Base-by-base conservation (phyloP, 148 eudicot genomes). In the Agrostemma githago region DNA sequence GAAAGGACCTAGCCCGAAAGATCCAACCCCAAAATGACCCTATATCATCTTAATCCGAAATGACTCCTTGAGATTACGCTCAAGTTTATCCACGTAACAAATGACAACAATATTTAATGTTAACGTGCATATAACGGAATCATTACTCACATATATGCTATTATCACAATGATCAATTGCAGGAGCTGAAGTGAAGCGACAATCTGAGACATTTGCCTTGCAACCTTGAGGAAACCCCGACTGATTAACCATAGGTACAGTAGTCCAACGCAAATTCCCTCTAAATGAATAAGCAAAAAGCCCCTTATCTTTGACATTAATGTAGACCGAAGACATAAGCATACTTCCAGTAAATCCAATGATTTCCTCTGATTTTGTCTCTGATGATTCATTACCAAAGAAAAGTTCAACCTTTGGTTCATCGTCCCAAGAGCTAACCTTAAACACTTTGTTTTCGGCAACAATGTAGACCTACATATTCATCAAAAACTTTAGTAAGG, bases 101-200 rank as follows among this genome's bases (percentile, higher is more conserved):
- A 48, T 8, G 54, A 48, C 14, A 48, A 48, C 14, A 9, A 48
- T 10, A 48, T 26, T 26, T 26, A 26, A 26, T 26, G 34, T 26
- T 26, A 26, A 26, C 34, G 34, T 26, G 34, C 34, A 26, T 26
- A 26, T 26, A 26, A 26, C 51, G 59, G 42, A 4, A 15, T 10
- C 56, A 64, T 48, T 80, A 34, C 93, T 84, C 83, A 93, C 99
- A 80, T 92, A 95, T 34, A 95, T 76, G 86, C 89, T 92, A 71
- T 89, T 87, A 77, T 96, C 97, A 70, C 99, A 96, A 44, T 84
- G 87, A 82, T 96, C 97, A 72, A 90, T 79, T 41, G 90, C 87
- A 5, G 96, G 96, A 19, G 56, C 42, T 16, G 97, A 90, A 64
- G 74, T 68, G 68, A 96, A 92, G 72, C 81, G 83, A 76, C 99